Conservation (phyloP, 768 basidiomycete species). For the Trametes punicea region DNA sequence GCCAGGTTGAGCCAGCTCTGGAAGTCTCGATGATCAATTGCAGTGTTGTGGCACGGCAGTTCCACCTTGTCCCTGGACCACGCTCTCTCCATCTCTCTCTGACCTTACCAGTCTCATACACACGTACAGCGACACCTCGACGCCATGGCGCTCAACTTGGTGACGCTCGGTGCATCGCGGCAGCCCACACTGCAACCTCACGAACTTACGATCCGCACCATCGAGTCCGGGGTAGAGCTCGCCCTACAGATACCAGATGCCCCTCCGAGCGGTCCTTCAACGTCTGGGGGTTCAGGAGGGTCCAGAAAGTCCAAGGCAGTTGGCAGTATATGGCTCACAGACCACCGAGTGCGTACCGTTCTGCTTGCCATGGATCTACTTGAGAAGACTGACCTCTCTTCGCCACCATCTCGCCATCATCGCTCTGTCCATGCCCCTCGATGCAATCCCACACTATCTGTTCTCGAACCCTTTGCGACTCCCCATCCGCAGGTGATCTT, state of each 20-base stretch:
- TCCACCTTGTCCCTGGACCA: background rate
- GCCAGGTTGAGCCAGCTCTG: background rate
- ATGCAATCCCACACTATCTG: background rate
- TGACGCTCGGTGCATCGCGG: constrained; percentile 57
- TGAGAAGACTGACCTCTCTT: background rate
- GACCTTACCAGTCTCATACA: background rate
- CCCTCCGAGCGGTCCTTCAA: constrained; percentile 40
- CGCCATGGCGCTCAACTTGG: constrained; percentile 80
- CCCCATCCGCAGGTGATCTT: constrained; percentile 56
- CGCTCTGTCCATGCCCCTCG: background rate
- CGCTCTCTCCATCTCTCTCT: background rate
- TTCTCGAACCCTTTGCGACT: background rate
- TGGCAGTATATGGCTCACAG: constrained; percentile 64
- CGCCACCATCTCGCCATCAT: constrained; percentile 3
- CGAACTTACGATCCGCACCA: constrained; percentile 54
- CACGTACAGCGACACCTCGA: background rate
- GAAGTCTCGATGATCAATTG: constrained; percentile 4
- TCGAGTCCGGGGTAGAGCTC: constrained; percentile 58
- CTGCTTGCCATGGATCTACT: background rate
- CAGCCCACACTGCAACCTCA: constrained; percentile 61
- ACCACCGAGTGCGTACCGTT: constrained; percentile 56
- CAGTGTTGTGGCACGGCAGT: background rate
- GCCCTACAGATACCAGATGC: constrained; percentile 54
- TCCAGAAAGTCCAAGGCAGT: constrained; percentile 53
- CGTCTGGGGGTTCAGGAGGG: constrained; percentile 52